Percentiles rank a stretch among this genome's conserved stretches.
phyloP scores from a whole-genome alignment of 2,329 filamentous ascomycete genomes.

The Zarea fungicola region DNA sequence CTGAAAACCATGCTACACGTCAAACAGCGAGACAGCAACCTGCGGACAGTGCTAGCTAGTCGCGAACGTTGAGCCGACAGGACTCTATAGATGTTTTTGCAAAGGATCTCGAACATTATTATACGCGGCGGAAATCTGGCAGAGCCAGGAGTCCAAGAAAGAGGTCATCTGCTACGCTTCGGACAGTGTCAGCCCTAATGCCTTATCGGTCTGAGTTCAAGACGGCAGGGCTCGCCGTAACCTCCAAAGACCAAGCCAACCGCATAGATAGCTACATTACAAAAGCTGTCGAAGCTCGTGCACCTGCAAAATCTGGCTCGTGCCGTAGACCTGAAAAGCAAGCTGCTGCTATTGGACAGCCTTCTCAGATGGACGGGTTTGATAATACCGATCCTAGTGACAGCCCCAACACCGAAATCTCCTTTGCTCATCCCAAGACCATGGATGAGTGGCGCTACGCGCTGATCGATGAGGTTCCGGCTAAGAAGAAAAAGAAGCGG shows the following conservation, averaged over 20 bases:
- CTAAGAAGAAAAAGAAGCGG: conserved; percentile 14
- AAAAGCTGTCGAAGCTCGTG: conserved; percentile 14
- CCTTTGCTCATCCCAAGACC: conserved; percentile 24
- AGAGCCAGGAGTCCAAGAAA: not conserved
- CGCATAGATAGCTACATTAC: conserved; percentile 18
- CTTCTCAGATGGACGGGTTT: conserved; percentile 27
- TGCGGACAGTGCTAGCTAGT: conserved; percentile 18
- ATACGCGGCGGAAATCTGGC: conserved; percentile 17
- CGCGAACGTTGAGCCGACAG: conserved; percentile 39
- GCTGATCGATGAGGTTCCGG: conserved; percentile 27
- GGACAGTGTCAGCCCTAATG: conserved; percentile 48
- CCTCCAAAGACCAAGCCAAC: conserved; percentile 42
- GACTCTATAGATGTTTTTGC: conserved; percentile 34
- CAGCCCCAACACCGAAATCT: conserved; percentile 26
- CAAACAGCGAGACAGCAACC: too few relatives aligned
- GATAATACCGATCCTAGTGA: conserved; percentile 18
- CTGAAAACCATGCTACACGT: too few relatives aligned
- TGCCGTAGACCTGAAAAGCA: not conserved
- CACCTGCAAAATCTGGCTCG: conserved; percentile 5
- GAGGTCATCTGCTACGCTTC: conserved; percentile 38
- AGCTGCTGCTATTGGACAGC: not conserved
- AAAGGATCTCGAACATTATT: conserved; percentile 25
- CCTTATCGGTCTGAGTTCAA: conserved; percentile 50
- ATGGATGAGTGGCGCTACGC: conserved; percentile 30
- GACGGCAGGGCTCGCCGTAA: conserved; percentile 51